phyloP scores from a whole-genome alignment of 2,329 filamentous ascomycete species.

The Neodidymelliopsis sp. region DNA sequence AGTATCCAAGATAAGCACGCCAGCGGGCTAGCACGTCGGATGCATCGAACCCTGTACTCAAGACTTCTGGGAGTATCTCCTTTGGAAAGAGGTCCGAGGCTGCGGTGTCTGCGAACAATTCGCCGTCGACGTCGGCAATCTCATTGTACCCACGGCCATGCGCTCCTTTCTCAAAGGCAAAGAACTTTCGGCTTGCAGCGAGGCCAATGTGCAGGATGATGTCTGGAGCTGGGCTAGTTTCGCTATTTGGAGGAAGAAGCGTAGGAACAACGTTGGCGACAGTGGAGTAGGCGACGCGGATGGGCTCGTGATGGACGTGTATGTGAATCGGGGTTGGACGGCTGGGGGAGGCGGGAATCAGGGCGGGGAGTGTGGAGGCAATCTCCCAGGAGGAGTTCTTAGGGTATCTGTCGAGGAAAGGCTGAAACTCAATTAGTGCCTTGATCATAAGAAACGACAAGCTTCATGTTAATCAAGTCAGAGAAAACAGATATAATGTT shows the following conservation, averaged over 20 bases:
- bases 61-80: constrained; percentile 21
- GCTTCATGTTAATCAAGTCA: no score
- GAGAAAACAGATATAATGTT: not conserved
- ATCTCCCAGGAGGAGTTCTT: constrained; percentile 50
- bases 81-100: constrained; percentile 17
- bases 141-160: constrained; percentile 38
- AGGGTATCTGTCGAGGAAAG: constrained; percentile 43
- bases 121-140: constrained; percentile 46
- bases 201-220: constrained; percentile 51
- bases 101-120: constrained; percentile 29
- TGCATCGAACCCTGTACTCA: constrained; percentile 44
- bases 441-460: no score
- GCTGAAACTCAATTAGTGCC: constrained; percentile 27
- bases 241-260: constrained; percentile 35
- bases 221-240: constrained; percentile 32
- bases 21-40: constrained; percentile 44
- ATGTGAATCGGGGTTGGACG: constrained; percentile 46
- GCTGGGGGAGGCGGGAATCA: constrained; percentile 35
- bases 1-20: constrained; percentile 26
- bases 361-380: constrained; percentile 45
- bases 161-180: constrained; percentile 45
- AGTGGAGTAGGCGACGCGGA: constrained; percentile 46
- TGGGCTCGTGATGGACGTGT: constrained; percentile 40
- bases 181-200: constrained; percentile 46
- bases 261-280: constrained; percentile 38